These are phyloP conservation scores for Saccharomycopsis sp. DNA, from an alignment of 805 yeast species.

Conservation along the genomic window DNA sequence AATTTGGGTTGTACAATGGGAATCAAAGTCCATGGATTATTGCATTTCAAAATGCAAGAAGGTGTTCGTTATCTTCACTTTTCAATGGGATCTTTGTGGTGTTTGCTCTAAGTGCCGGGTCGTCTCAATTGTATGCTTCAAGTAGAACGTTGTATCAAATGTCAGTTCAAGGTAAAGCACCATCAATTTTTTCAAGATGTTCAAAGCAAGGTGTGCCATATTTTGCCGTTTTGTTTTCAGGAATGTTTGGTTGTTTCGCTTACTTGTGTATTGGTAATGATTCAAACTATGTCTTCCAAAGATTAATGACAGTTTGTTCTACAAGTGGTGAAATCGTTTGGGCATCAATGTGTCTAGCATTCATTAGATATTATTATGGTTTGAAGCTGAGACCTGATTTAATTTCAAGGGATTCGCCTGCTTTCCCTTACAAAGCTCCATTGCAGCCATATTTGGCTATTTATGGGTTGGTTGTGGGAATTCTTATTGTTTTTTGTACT, in stretches of 20 bases:
- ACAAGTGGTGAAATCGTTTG: conserved; percentile 62
- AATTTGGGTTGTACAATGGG: conserved; percentile 32
- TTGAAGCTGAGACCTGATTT: conserved; percentile 49
- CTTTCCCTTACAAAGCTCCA: conserved; percentile 64
- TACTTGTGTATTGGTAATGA: conserved; percentile 44
- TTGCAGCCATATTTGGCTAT: conserved; percentile 64
- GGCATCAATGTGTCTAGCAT: conserved; percentile 57
- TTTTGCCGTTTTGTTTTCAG: conserved; percentile 53
- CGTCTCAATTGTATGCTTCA: conserved; percentile 54
- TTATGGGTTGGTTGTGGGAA: conserved; percentile 51
- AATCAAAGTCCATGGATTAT: conserved; percentile 57
- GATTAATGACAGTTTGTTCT: conserved; percentile 50
- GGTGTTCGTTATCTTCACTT: conserved; percentile 41
- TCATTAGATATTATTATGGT: conserved; percentile 47
- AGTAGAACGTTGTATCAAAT: conserved; percentile 50
- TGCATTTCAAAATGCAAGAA: conserved; percentile 47
- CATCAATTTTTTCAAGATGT: conserved; percentile 52
- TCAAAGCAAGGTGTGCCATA: conserved; percentile 66
- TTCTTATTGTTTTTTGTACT: conserved; percentile 44
- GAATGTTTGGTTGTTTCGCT: conserved; percentile 45
- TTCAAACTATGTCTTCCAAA: conserved; percentile 50
- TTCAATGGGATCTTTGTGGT: conserved; percentile 46
- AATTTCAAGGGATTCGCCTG: conserved; percentile 35
- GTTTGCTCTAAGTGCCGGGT: conserved; percentile 51
- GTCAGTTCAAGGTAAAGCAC: conserved; percentile 53